Evolutionary conservation across 225 moss, liverwort and hornwort genomes (phyloP).

Genomic region (Rhytidiadelphus loreus): DNA sequence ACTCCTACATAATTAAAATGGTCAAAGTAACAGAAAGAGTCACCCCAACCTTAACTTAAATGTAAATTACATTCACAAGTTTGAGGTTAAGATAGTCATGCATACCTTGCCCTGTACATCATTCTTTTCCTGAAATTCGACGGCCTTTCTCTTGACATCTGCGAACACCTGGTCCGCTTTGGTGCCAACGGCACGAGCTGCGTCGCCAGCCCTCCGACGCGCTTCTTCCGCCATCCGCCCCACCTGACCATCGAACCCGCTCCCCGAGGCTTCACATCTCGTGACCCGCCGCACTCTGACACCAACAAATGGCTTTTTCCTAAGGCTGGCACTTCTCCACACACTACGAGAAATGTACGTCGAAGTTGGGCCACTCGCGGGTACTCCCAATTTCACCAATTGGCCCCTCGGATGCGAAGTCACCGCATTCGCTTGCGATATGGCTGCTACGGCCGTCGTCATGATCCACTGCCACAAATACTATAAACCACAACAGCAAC

Average conservation of each 20-base stretch:
- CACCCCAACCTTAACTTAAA: not conserved
- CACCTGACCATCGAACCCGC: conserved; percentile 55
- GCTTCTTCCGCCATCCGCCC: conserved; percentile 64
- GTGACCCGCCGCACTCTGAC: conserved; percentile 15
- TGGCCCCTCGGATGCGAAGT: conserved; percentile 5
- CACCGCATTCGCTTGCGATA: conserved; percentile 28
- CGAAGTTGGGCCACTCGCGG: conserved; percentile 25
- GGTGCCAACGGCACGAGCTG: conserved; percentile 7
- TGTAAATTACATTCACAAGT: not conserved
- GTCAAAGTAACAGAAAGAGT: not conserved
- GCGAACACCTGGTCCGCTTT: conserved; percentile 66
- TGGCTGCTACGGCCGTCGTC: conserved; percentile 27
- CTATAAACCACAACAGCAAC: not conserved
- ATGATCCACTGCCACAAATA: conserved; percentile 14
- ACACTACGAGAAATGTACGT: conserved; percentile 21
- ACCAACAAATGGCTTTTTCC: conserved; percentile 17
- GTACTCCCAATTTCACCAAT: not conserved
- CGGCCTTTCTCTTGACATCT: conserved; percentile 61
- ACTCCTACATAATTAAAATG: not conserved
- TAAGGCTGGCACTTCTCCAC: conserved; percentile 7
- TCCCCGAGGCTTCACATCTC: conserved; percentile 42
- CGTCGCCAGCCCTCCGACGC: conserved; percentile 32
- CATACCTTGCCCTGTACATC: conserved; percentile 68
- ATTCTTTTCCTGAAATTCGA: conserved; percentile 54
- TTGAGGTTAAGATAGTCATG: not conserved